Conservation (phyloP, 805 yeast species). For the Yamadazyma nakazawae region DNA sequence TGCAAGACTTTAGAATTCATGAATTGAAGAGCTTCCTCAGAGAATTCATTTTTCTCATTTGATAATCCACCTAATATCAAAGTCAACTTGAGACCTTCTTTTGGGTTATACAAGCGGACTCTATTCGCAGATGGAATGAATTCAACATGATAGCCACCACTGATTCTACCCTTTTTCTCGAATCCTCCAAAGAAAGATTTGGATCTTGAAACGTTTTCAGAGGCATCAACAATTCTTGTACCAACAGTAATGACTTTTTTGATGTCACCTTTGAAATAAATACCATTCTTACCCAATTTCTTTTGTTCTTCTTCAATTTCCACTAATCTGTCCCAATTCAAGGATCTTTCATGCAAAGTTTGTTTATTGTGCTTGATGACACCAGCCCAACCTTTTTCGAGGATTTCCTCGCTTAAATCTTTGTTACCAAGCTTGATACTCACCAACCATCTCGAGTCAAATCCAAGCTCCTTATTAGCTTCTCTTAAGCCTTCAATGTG, state of each 20-base stretch:
- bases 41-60: constrained; percentile 36
- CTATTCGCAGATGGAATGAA: constrained; percentile 67
- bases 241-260: constrained; percentile 50
- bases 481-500: constrained; percentile 63
- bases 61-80: constrained; percentile 75
- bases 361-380: constrained; percentile 77
- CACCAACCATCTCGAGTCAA: constrained; percentile 66
- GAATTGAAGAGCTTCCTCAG: constrained; percentile 50
- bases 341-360: constrained; percentile 61
- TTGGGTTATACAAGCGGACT: constrained; percentile 61
- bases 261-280: constrained; percentile 47
- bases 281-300: constrained; percentile 53
- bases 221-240: constrained; percentile 72
- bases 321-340: constrained; percentile 71
- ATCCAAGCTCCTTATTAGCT: constrained; percentile 49
- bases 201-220: constrained; percentile 69
- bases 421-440: constrained; percentile 51
- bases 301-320: constrained; percentile 65
- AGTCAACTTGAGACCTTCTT: constrained; percentile 66
- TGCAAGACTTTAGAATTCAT: constrained; percentile 58
- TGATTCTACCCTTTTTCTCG: constrained; percentile 58
- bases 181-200: constrained; percentile 70
- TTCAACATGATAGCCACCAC: constrained; percentile 63
- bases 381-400: constrained; percentile 67
- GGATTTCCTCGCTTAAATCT: constrained; percentile 60